Percentiles rank a stretch among this genome's conserved stretches.
Conservation (phyloP, 371 early-diverging fungal species). For the Phascolomyces articulosus region DNA sequence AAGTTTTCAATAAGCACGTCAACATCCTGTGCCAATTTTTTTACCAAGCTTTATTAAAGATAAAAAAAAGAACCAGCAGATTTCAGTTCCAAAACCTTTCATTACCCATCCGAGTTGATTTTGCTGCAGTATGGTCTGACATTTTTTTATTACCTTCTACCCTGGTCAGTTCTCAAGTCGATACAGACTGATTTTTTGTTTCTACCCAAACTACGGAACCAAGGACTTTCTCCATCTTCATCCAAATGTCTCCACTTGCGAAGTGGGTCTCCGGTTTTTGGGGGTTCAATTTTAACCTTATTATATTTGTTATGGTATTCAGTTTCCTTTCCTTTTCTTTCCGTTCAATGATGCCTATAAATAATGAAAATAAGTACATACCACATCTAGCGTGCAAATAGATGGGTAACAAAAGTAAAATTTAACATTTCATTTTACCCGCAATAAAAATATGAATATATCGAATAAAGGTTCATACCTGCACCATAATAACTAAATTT, state of each 20-base stretch:
- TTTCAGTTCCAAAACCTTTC: too few species aligned
- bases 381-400: too few species aligned
- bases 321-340: background rate
- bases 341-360: too few species aligned
- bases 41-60: slow-evolving; percentile 50
- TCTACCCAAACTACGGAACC: slow-evolving; percentile 54
- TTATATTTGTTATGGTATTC: background rate
- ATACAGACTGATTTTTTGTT: slow-evolving; percentile 62
- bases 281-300: slow-evolving; percentile 61
- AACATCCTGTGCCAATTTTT: slow-evolving; percentile 43
- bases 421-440: too few species aligned
- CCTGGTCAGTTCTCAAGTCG: slow-evolving; percentile 49
- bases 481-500: too few species aligned
- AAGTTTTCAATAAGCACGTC: slow-evolving; percentile 65
- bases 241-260: slow-evolving; percentile 57
- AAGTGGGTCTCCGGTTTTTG: slow-evolving; percentile 55
- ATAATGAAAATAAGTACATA: slow-evolving; percentile 11
- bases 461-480: too few species aligned
- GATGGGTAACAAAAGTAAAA: too few species aligned
- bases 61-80: too few species aligned
- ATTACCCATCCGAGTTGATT: too few species aligned
- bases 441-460: too few species aligned
- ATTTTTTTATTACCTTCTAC: slow-evolving; percentile 36
- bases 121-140: background rate
- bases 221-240: slow-evolving; percentile 52